Evolutionary conservation across 495 filamentous ascomycete species (phyloP), one percentile per base, ranked within the genome.

Genomic region (Penicillium macrosclerotiorum): DNA sequence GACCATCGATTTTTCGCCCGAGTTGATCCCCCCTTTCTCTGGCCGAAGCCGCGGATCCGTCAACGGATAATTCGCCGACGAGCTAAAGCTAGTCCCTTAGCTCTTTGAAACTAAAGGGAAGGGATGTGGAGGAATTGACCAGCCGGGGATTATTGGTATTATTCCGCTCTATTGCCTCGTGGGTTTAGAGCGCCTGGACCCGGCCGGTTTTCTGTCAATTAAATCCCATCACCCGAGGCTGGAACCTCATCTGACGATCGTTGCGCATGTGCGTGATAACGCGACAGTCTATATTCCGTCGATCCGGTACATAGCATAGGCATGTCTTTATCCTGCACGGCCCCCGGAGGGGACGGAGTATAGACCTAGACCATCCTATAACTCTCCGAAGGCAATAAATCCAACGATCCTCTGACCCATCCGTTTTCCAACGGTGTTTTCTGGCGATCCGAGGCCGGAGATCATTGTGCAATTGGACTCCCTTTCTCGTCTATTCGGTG

Each of bases 31-130:
- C n/a, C n/a, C n/a, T n/a, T n/a, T n/a, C n/a, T n/a, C n/a, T n/a
- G n/a, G n/a, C n/a, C n/a, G n/a, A n/a, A n/a, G n/a, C n/a, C 37
- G 40, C 27, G 25, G 49, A 52, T 52, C 50, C 30, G n/a, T 37
- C 31, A 22, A n/a, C n/a, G n/a, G 30, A 34, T 42, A 54, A 54
- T 54, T 54, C 51, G 51, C 51, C 51, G 51, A 49, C 35, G 16
- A n/a, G n/a, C n/a, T n/a, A n/a, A n/a, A n/a, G 23, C 31, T 42
- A 35, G 19, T 35, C 45, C 16, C 18, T n/a, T n/a, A n/a, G n/a
- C n/a, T n/a, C n/a, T n/a, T n/a, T n/a, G n/a, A n/a, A n/a, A n/a
- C n/a, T n/a, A n/a, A n/a, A n/a, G n/a, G n/a, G n/a, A n/a, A n/a
- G n/a, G n/a, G n/a, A n/a, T n/a, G n/a, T n/a, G n/a, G n/a, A n/a